Evolutionary conservation across 108 stramenopile genomes (phyloP).

Genomic region (Skeletonema potamos): DNA sequence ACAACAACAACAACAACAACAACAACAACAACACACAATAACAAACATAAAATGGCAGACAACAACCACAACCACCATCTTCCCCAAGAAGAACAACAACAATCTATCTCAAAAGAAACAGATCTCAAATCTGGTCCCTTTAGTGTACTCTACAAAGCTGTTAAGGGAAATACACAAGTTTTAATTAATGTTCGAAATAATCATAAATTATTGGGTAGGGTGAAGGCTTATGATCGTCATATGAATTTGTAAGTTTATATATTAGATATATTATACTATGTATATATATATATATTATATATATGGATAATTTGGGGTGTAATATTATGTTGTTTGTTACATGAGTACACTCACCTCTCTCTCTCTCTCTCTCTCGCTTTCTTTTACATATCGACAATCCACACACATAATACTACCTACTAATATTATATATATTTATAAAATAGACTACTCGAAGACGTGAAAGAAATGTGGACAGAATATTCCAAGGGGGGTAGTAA

Average conservation of each 20-base stretch:
- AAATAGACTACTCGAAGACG: slow-evolving; percentile 93
- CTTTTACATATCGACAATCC: too few relatives aligned
- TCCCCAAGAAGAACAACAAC: slow-evolving; percentile 16
- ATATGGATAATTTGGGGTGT: neutral
- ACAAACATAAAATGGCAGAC: neutral
- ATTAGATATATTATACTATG: neutral
- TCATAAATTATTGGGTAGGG: slow-evolving; percentile 96
- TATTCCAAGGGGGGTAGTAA: slow-evolving; percentile 84
- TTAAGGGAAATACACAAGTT: slow-evolving; percentile 93
- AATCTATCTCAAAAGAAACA: slow-evolving; percentile 6
- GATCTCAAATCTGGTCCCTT: slow-evolving; percentile 92
- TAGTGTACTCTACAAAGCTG: slow-evolving; percentile 90
- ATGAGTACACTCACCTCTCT: neutral
- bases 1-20: too few relatives aligned
- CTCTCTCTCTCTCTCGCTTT: too few relatives aligned
- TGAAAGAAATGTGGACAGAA: slow-evolving; percentile 99
- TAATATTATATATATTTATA: neutral
- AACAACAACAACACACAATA: neutral
- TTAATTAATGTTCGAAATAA: slow-evolving; percentile 98
- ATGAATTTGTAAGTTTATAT: slow-evolving; percentile 81
- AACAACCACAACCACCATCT: too few relatives aligned
- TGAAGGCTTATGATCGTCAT: slow-evolving; percentile 96
- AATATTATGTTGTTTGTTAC: neutral
- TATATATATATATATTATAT: neutral
- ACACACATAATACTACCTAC: neutral